Evolutionary conservation across 1,284 basidiomycete species (phyloP), one percentile per base, ranked within the genome.

Genomic region (Boletus mariae): DNA sequence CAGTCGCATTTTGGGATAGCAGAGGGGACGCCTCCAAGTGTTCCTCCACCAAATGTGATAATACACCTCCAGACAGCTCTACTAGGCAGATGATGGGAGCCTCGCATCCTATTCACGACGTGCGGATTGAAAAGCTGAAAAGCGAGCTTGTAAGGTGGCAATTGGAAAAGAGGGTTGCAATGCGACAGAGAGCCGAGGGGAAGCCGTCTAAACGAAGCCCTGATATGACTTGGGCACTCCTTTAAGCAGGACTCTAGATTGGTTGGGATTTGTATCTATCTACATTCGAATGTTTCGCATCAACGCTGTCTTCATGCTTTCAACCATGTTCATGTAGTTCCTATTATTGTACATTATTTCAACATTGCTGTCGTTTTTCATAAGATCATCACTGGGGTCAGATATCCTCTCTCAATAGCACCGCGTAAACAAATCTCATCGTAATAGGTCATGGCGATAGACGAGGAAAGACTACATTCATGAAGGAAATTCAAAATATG

Each of bases 1-100:
- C 90, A 6, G 77, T 90, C 42, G 73, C 71, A 29, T 92, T 91
- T 68, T 92, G 90, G 90, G 83, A 90, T 66, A 70, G 73, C 38
- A 72, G 78, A 28, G 61, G 69, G 15, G 69, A 73, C 20, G 53
- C 59, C 0, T 61, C 68, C 3, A 72, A 76, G 45, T 80, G 79
- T 63, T 67, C 74, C 26, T 71, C 75, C 0, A 59, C 57, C 34
- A 49, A 49, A 12, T 23, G 32, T 20, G 45, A 60, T 11, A 54
- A 60, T 13, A 32, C 46, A 9, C 34, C 55, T 17, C 28, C 51
- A 8, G 15, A 50, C 7, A 38, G 34, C 10, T 56, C 59, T 7
- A 56, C 60, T 37, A 51, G 59, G 29, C 60, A 34, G 29, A 66
- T 76, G 44, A 61, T 68, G 62, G 75, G 78, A 32, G 59, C 69